Base-by-base conservation (phyloP, 1,139 yeast genomes). In the Pneumocystis wakefieldiae region DNA sequence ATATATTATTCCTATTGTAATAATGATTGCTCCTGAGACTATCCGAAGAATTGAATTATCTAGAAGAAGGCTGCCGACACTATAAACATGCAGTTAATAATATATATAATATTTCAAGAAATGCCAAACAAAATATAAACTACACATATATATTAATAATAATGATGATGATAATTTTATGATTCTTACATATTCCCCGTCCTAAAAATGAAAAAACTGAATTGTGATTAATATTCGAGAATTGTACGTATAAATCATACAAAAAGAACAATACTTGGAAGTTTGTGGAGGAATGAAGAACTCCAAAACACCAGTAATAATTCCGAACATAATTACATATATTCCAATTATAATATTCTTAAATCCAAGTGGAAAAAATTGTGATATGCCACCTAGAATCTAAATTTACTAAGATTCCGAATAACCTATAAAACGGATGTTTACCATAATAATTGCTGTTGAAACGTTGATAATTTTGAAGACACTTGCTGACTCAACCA, bases 391-490 rank as follows among this genome's bases (percentile, higher is more conserved):
- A 42, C 80, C 76, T 71, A 78, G 66, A 67, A 48, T 48, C 55
- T 48, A 48, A 24, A 24, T 14, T 48, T 24, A 48, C 3, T 48
- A 48, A 42, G 32, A 4, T 48, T 48, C 15, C 24, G 24, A 48
- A 24, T 8, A 48, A 48, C 17, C 14, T 48, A 12, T 10, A 48
- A 24, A 48, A 14, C 14, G 3, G 24, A 48, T 19, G 29, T 10
- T 24, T 12, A 78, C 82, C 80, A 76, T 67, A 60, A 86, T 73
- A 0, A 77, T 78, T 2, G 87, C 89, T 36, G 86, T 86, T 1
- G 78, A 74, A 64, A 87, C 72, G 70, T 87, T 87, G 70, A 82
- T 80, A 53, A 80, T 76, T 69, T 81, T 84, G 76, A 87, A 86
- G 24, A 79, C 80, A 24, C 81, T 82, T 39, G 7, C 10, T 8